Evolutionary conservation across 1,139 yeast genomes (phyloP).

Genomic region (Candida sojae): DNA sequence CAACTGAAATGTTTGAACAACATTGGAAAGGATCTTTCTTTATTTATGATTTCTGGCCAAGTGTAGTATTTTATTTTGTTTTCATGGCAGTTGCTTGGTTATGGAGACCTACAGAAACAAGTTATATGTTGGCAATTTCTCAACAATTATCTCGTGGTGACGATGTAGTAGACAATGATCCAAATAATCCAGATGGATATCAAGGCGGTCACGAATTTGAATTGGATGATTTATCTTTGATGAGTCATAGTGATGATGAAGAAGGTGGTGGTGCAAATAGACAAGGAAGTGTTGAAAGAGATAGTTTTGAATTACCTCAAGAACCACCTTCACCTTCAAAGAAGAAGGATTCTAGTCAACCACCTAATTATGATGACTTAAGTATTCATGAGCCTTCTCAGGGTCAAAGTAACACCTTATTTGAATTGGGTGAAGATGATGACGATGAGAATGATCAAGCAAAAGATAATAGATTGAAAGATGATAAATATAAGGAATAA

Average conservation of each 20-base stretch:
- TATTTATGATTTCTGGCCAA: conserved; percentile 92
- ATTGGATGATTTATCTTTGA: conserved; percentile 69
- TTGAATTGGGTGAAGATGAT: conserved; percentile 40
- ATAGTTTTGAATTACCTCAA: conserved; percentile 36
- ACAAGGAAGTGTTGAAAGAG: conserved; percentile 21
- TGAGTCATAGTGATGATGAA: conserved; percentile 53
- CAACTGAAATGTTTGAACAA: conserved; percentile 75
- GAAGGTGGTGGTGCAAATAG: conserved; percentile 17
- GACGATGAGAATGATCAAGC: conserved; percentile 27
- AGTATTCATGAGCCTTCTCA: conserved; percentile 8
- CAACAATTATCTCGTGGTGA: conserved; percentile 85
- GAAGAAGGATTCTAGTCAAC: conserved; percentile 18
- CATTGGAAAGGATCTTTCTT: conserved; percentile 94
- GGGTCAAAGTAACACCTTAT: conserved; percentile 27
- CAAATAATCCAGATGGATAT: conserved; percentile 20
- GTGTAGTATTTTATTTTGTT: conserved; percentile 80
- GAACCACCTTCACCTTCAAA: neutral
- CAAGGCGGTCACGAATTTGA: conserved; percentile 62
- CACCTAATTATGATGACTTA: conserved; percentile 13
- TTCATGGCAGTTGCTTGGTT: conserved; percentile 84
- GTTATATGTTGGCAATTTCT: conserved; percentile 92
- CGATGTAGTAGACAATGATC: conserved; percentile 61
- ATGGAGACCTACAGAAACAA: conserved; percentile 98
- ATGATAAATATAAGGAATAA: conserved; percentile 12
- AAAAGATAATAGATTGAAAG: conserved; percentile 36